A percentile compares a stretch with the other conserved stretches of the same genome.
These are phyloP conservation scores for Cylindrodendrum hubeiense DNA, from an alignment of 2,329 filamentous ascomycete species.

Conservation along the genomic window DNA sequence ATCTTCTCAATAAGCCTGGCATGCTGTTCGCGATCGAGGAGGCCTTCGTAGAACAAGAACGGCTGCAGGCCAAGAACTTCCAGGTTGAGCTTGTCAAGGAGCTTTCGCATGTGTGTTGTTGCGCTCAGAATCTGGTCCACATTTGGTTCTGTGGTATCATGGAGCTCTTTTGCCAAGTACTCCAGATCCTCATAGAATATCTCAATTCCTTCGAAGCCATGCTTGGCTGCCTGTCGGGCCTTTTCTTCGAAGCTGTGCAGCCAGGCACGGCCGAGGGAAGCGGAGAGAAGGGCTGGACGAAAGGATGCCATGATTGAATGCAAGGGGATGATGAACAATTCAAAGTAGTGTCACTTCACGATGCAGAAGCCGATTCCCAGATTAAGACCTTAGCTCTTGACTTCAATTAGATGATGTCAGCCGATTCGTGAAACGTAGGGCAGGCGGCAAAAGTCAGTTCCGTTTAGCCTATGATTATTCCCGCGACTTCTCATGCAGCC, in stretches of 20 bases:
- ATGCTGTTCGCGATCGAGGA: constrained; percentile 71
- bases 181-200: constrained; percentile 80
- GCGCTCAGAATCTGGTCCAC: constrained; percentile 63
- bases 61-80: constrained; percentile 77
- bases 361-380: no score
- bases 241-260: constrained; percentile 75
- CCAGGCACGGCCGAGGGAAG: constrained; percentile 30
- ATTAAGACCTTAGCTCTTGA: no score
- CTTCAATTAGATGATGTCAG: no score
- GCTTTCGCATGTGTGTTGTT: constrained; percentile 63
- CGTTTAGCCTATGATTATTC: no score
- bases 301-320: constrained; percentile 3
- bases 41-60: constrained; percentile 80
- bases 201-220: constrained; percentile 76
- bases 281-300: constrained; percentile 21
- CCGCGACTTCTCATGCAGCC: no score
- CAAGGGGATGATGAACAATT: no score
- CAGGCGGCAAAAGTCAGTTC: no score
- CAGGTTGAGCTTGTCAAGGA: constrained; percentile 67
- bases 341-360: no score
- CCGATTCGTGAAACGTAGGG: no score
- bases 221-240: constrained; percentile 54
- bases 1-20: constrained; percentile 77
- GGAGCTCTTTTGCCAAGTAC: constrained; percentile 63
- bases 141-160: constrained; percentile 45